Evolutionary conservation across 2,329 filamentous ascomycete genomes (phyloP), one percentile per base, ranked within the genome.

Genomic region (Pezicula rhizophila): DNA sequence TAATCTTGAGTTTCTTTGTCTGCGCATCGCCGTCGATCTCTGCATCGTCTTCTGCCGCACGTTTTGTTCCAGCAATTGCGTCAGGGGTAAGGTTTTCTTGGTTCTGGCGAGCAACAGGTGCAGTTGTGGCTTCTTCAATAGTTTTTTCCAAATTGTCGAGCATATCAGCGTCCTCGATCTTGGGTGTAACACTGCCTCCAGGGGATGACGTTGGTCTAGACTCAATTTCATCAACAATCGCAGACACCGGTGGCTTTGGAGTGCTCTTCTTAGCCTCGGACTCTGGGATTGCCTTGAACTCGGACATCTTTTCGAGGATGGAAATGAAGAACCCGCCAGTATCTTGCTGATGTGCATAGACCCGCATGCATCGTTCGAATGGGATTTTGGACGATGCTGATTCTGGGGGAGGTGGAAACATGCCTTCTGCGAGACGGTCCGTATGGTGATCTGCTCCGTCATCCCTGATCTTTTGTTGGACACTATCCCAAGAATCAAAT

Each of bases 291-390:
- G 84, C 85, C 65, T 79, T 86, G 66, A 95, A 90, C 57, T 96
- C 93, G 23, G 81, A 79, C 65, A 85, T 84, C 77, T 99, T 99
- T 73, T 96, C 87, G 15, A 99, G 71, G 0, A 96, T 91, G 0
- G 90, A 86, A 64, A 99, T 96, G 72, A 99, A 99, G 76, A 99
- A 99, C 18, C 87, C 92, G 48, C 93, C 93, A 3, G 93, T 99
- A 61, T 99, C 90, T 69, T 99, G 93, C 64, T 90, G 78, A 67
- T 99, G 93, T 31, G 91, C 88, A 66, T 97, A 99, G 6, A 99
- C 84, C 53, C 93, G 81, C 78, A 97, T 91, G 69, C 92, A 96
- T 52, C 87, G 81, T 61, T 96, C 88, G 15, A 97, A 77, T 14
- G 90, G 90, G 20, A 96, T 75, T 68, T 78, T 63, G 68, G 79